A percentile compares a stretch with the other conserved stretches of the same genome.
These are phyloP conservation scores for Danielozyma ontarioensis DNA, from an alignment of 805 yeast species.

Conservation along the genomic window DNA sequence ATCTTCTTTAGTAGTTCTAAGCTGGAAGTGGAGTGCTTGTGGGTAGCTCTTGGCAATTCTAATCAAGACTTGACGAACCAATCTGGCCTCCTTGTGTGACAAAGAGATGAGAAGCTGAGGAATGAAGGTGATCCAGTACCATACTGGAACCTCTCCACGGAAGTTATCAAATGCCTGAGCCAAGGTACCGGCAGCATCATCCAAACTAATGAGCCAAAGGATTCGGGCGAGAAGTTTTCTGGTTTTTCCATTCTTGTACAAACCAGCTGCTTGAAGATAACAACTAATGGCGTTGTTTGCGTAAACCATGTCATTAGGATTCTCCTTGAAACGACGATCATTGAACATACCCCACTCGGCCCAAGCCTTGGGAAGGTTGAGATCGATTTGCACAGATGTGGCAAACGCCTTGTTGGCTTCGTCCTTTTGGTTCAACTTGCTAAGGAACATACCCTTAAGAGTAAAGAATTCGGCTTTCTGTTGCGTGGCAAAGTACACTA, in stretches of 20 bases:
- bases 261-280: slow-evolving; percentile 94
- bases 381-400: slow-evolving; percentile 93
- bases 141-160: slow-evolving; percentile 94
- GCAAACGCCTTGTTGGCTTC: slow-evolving; percentile 98
- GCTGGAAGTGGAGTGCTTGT: slow-evolving; percentile 93
- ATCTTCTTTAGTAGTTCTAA: slow-evolving; percentile 93
- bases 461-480: slow-evolving; percentile 98
- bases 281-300: slow-evolving; percentile 95
- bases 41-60: slow-evolving; percentile 96
- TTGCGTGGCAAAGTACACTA: slow-evolving; percentile 93
- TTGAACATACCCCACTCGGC: slow-evolving; percentile 99
- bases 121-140: slow-evolving; percentile 98
- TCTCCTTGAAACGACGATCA: slow-evolving; percentile 80
- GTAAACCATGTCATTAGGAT: slow-evolving; percentile 70
- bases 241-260: slow-evolving; percentile 89
- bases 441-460: slow-evolving; percentile 94
- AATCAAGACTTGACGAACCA: slow-evolving; percentile 83
- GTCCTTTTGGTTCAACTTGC: slow-evolving; percentile 82
- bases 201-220: slow-evolving; percentile 88
- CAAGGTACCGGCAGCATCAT: slow-evolving; percentile 75
- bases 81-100: slow-evolving; percentile 84
- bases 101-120: slow-evolving; percentile 89
- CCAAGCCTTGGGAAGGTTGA: slow-evolving; percentile 96
- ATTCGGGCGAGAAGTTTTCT: slow-evolving; percentile 84
- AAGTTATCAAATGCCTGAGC: slow-evolving; percentile 87